Percentiles rank a stretch among this genome's conserved stretches.
These are phyloP conservation scores for Keithomyces neogunnii DNA, from an alignment of 2,329 filamentous ascomycete species.

Conservation along the genomic window DNA sequence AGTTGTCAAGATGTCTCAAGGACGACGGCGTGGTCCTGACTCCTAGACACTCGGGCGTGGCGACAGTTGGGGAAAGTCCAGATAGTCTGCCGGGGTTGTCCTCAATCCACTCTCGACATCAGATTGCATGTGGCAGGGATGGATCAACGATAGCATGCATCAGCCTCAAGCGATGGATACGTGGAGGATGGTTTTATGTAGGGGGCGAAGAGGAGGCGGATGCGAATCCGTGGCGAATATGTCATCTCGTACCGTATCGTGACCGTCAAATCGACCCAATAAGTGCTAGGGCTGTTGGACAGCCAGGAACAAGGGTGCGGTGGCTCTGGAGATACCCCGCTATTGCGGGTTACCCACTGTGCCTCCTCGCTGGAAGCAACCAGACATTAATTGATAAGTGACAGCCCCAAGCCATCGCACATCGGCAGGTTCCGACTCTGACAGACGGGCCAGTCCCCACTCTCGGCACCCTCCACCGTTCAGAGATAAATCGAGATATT, in stretches of 20 bases:
- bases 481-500: too few relatives aligned
- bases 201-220: too few relatives aligned
- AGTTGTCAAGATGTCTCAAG: neutral
- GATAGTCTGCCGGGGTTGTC: neutral
- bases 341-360: neutral
- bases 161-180: too few relatives aligned
- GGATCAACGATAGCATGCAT: too few relatives aligned
- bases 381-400: neutral
- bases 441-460: neutral
- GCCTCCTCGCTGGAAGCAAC: neutral
- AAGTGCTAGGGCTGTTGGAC: neutral
- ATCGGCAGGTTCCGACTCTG: constrained; percentile 1
- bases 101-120: too few relatives aligned
- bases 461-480: neutral
- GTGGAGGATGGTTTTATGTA: too few relatives aligned
- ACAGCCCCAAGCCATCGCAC: neutral
- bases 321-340: neutral
- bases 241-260: too few relatives aligned
- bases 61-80: neutral
- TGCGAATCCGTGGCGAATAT: too few relatives aligned
- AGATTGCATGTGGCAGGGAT: too few relatives aligned
- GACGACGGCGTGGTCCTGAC: constrained; percentile 5
- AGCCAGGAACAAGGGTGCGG: neutral
- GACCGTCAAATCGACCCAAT: too few relatives aligned
- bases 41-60: neutral